Percentiles rank a stretch among this genome's conserved stretches.
Conservation (phyloP, 2,329 filamentous ascomycete genomes). For the Pseudogymnoascus sp. region DNA sequence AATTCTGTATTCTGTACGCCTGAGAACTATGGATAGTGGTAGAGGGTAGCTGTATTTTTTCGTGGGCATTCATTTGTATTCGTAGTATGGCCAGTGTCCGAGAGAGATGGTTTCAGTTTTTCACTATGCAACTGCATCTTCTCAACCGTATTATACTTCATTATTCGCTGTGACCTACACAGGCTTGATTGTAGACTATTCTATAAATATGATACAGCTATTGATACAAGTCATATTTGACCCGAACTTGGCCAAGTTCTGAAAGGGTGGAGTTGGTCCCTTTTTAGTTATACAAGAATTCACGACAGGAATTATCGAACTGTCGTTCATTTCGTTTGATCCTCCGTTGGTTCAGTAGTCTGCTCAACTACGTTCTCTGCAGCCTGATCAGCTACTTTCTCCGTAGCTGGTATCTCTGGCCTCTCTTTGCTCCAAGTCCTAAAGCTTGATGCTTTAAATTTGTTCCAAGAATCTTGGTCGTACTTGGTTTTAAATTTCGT, state of each 20-base stretch:
- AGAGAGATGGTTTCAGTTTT: background rate
- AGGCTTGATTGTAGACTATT: background rate
- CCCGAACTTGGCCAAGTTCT: background rate
- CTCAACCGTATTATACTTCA: background rate
- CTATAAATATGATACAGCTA: background rate
- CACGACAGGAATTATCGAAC: background rate
- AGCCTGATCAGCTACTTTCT: background rate
- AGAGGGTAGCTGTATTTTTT: background rate
- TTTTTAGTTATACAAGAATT: constrained; percentile 3
- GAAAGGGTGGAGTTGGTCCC: background rate
- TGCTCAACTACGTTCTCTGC: background rate
- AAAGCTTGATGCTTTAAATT: constrained; percentile 16
- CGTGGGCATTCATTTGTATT: background rate
- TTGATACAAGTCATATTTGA: constrained; percentile 1
- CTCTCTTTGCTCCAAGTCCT: constrained; percentile 23
- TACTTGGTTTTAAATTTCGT: constrained; percentile 23
- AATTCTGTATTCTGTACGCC: background rate
- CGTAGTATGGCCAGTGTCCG: background rate
- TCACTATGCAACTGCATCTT: background rate
- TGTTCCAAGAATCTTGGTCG: constrained; percentile 11
- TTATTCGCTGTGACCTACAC: background rate
- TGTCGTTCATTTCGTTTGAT: background rate
- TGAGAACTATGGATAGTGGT: background rate
- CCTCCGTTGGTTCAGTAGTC: background rate
- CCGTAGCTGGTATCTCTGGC: constrained; percentile 9